Conservation (phyloP, 179 eudicot species). For the Beta macrorhiza region DNA sequence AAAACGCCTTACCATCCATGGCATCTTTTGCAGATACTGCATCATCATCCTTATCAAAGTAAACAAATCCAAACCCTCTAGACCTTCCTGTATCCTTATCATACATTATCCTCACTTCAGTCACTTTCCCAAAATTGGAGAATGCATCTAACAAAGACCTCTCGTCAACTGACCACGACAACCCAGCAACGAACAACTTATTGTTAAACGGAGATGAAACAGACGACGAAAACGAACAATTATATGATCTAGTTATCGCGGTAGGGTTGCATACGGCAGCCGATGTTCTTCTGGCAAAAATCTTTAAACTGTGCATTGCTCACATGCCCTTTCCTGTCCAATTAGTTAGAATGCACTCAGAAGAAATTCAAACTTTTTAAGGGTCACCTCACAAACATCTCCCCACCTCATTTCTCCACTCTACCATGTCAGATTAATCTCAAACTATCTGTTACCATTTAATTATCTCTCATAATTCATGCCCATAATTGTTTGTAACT, state of each 20-base stretch:
- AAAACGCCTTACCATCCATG: constrained; percentile 82
- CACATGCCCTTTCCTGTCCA: constrained; percentile 26
- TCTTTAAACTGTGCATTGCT: constrained; percentile 31
- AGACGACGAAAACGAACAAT: constrained; percentile 40
- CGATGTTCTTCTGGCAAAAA: constrained; percentile 34
- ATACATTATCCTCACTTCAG: constrained; percentile 86
- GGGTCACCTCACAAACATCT: background rate
- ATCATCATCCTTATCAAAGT: constrained; percentile 56
- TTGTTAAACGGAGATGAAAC: constrained; percentile 35
- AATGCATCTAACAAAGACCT: constrained; percentile 66
- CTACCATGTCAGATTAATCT: constrained; percentile 6
- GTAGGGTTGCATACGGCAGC: constrained; percentile 24
- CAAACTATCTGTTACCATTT: background rate
- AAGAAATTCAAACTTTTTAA: background rate
- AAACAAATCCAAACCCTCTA: constrained; percentile 90
- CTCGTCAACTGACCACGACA: constrained; percentile 86
- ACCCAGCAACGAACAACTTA: constrained; percentile 69
- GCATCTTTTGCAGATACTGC: constrained; percentile 73
- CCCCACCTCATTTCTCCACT: background rate
- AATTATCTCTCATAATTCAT: background rate
- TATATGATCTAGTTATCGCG: constrained; percentile 32
- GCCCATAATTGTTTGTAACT: background rate
- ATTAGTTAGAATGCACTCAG: background rate
- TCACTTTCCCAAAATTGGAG: constrained; percentile 64
- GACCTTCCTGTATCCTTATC: constrained; percentile 75